phyloP scores from a whole-genome alignment of 2,329 filamentous ascomycete genomes.

The Diaporthe australafricana region DNA sequence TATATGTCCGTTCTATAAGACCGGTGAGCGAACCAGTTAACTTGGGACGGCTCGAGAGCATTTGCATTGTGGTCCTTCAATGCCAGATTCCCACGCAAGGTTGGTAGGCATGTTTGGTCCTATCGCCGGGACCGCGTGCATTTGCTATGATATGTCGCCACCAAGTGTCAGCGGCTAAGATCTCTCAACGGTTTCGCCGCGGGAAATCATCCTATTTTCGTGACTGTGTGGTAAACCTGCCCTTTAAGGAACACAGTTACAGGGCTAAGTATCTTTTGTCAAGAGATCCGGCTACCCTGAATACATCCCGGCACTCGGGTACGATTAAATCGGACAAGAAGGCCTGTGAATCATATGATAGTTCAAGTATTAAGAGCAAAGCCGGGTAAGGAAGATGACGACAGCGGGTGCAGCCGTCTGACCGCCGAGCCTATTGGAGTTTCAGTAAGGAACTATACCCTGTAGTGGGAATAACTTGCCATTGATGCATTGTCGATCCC shows the following conservation, averaged over 20 bases:
- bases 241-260: neutral
- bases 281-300: neutral
- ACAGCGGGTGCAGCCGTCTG: slow-evolving; percentile 24
- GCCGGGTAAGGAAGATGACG: slow-evolving; percentile 7
- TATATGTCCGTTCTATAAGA: neutral
- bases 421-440: slow-evolving; percentile 21
- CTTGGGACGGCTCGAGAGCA: neutral
- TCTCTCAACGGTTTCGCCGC: neutral
- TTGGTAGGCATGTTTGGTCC: neutral
- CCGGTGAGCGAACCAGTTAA: neutral
- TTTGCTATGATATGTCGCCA: neutral
- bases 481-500: slow-evolving; percentile 27
- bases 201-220: too few species aligned
- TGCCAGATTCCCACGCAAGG: neutral
- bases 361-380: slow-evolving; percentile 8
- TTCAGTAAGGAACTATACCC: slow-evolving; percentile 13
- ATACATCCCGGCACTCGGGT: neutral
- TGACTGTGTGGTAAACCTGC: neutral
- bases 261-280: neutral
- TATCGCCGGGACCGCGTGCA: neutral
- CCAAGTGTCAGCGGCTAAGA: neutral
- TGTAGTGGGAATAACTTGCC: neutral
- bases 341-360: neutral
- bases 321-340: neutral
- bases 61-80: neutral